Base-by-base conservation (phyloP, 2,329 filamentous ascomycete genomes). In the Periconia macrospinosa region DNA sequence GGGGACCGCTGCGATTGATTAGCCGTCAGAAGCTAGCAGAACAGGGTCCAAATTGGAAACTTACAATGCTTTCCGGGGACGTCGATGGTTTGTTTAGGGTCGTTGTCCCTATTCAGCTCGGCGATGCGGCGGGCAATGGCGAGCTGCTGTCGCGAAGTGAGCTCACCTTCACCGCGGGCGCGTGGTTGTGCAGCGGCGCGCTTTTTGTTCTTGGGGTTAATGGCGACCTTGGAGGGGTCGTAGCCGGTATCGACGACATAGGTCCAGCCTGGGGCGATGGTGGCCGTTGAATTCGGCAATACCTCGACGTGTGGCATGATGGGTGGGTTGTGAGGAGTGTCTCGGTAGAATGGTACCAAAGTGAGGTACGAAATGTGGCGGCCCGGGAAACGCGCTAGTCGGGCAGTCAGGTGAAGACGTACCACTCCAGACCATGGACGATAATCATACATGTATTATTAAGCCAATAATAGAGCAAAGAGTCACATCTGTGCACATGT, bases 241-340 rank as follows among this genome's bases (percentile, higher is more conserved):
- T 83, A 81, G 73, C 82, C 70, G 15, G 83, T 86, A 69, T 96
- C 91, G 30, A 92, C 87, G 1, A 97, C 90, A 71, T 96, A 96
- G 13, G 91, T 91, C 89, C 92, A 97, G 67, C 93, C 93, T 1
- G 93, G 92, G 1, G 91, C 89, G 43, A 83, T 79, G 43, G 85
- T 84, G 15, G 86, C 86, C 56, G 85, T 86, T 67, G 85, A 86
- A 53, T 77, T 78, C 35, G 91, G 89, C 53, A 97, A 79, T 63
- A 96, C 88, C 75, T 95, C 87, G 65, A 97, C 91, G 65, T 90
- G 88, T 62, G 84, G 84, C 81, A 86, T 87, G 42, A 57, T 42
- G 43, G 47, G 11, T 37, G 3, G 45, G 54, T 43, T 41, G 43
- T 17, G 35, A 30, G n/a, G 30, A 19, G 33, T 33, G 40, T 52